Evolutionary conservation across 225 moss, liverwort and hornwort species (phyloP), one percentile per base, ranked within the genome.

Genomic region (Thuidium tamariscinum): DNA sequence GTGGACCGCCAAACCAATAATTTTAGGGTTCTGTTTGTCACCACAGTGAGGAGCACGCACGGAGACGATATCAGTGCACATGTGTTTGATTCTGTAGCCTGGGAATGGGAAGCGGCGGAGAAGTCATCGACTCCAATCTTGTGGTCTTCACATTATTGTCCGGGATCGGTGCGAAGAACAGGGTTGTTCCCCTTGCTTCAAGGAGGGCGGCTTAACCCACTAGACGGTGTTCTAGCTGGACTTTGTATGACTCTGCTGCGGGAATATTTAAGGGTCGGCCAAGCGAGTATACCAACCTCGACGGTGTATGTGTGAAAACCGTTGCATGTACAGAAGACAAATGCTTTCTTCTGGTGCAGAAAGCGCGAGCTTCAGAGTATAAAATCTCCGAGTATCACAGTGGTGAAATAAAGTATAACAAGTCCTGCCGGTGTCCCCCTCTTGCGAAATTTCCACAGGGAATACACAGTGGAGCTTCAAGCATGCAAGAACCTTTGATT

Each of bases 161-260:
- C 10, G 72, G 16, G 27, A 42, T 42, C 27, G 70, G 29, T 30
- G 10, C 5, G 9, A 72, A 3, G 15, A 30, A 6, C 29, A 30
- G 3, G 6, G 29, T 1, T 0, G 6, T 6, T 1, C 6, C 23
- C 23, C 57, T 10, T 23, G 10, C 2, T 72, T 46, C n/a, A 10
- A 26, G 11, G n/a, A n/a, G 23, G 16, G 25, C 5, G 10, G 48
- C 14, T 10, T 20, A 7, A 16, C 4, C 81, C 36, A 51, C 65
- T 7, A 48, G 39, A 77, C 16, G 16, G 57, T 56, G 2, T 78
- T 59, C 11, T 12, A 55, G 25, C 11, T 60, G 42, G 79, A 39
- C 42, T 41, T 29, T 79, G 60, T 60, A 42, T 30, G 13, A 42
- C 79, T 77, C 77, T 57, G 79, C 79, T 23, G 77, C 25, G 60